phyloP scores from a whole-genome alignment of 176 grass and related monocot genomes.

The Otatea glauca region DNA sequence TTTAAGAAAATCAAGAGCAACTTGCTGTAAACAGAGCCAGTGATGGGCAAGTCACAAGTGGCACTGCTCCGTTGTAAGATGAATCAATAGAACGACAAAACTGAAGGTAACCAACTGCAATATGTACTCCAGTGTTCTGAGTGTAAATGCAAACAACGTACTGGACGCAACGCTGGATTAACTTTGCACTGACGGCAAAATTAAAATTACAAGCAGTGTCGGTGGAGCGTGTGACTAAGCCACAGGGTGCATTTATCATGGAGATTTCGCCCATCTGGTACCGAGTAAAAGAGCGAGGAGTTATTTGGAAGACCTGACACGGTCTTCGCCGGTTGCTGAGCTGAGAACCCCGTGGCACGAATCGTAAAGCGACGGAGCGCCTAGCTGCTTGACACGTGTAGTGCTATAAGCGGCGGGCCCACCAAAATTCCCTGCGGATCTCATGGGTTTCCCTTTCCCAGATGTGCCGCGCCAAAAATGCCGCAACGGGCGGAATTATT shows the following conservation, averaged over 20 bases:
- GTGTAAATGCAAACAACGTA: constrained; percentile 22
- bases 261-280: constrained; percentile 20
- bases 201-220: constrained; percentile 32
- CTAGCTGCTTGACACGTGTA: constrained; percentile 33
- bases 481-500: constrained; percentile 46
- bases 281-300: neutral
- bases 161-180: constrained; percentile 3
- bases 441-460: constrained; percentile 32
- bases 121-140: neutral
- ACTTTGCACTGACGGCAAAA: neutral
- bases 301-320: constrained; percentile 24
- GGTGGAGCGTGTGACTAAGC: constrained; percentile 11
- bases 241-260: constrained; percentile 9
- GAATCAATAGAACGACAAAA: constrained; percentile 9
- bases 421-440: constrained; percentile 29
- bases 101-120: neutral
- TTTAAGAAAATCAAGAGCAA: neutral
- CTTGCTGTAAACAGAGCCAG: constrained; percentile 28
- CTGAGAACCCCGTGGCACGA: neutral
- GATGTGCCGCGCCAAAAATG: constrained; percentile 45
- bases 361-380: constrained; percentile 36
- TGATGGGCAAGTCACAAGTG: neutral
- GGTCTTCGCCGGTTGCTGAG: constrained; percentile 15
- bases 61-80: constrained; percentile 36
- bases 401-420: neutral